These are phyloP conservation scores for Aegilops tauschii DNA, from an alignment of 176 grass and related monocot species.

Conservation along the genomic window DNA sequence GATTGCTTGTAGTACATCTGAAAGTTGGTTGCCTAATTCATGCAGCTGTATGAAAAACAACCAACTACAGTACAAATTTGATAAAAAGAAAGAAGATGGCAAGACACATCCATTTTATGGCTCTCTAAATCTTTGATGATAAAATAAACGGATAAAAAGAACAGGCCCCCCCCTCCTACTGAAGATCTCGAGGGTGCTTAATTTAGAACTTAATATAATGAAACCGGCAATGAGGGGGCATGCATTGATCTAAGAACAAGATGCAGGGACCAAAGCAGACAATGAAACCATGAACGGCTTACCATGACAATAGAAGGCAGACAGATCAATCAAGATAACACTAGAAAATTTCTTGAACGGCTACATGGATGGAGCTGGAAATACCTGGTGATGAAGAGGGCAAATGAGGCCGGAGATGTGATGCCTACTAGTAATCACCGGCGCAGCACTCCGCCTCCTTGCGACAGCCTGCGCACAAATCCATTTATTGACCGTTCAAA, in stretches of 20 bases:
- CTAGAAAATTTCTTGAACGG: background rate
- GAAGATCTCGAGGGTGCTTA: slow-evolving; percentile 12
- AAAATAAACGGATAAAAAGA: background rate
- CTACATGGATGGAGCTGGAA: slow-evolving; percentile 1
- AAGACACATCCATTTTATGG: background rate
- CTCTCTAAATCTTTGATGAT: background rate
- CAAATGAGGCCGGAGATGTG: slow-evolving; percentile 17
- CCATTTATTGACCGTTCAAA: slow-evolving; percentile 21
- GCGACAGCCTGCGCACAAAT: slow-evolving; percentile 45
- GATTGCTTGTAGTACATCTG: background rate
- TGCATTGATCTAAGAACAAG: background rate
- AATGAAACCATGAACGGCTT: background rate
- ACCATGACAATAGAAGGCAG: background rate
- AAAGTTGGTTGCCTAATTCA: background rate
- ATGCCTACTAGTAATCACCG: slow-evolving; percentile 21
- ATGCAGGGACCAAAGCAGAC: slow-evolving; percentile 3
- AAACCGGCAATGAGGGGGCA: background rate
- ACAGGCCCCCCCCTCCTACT: background rate
- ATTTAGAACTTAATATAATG: background rate
- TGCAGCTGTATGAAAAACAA: background rate
- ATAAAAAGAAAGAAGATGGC: background rate
- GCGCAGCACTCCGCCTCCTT: slow-evolving; percentile 39
- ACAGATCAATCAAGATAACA: slow-evolving; percentile 5
- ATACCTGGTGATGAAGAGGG: slow-evolving; percentile 26
- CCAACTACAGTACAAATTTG: background rate